Conservation (phyloP, 768 basidiomycete species). For the Tremella fuciformis region DNA sequence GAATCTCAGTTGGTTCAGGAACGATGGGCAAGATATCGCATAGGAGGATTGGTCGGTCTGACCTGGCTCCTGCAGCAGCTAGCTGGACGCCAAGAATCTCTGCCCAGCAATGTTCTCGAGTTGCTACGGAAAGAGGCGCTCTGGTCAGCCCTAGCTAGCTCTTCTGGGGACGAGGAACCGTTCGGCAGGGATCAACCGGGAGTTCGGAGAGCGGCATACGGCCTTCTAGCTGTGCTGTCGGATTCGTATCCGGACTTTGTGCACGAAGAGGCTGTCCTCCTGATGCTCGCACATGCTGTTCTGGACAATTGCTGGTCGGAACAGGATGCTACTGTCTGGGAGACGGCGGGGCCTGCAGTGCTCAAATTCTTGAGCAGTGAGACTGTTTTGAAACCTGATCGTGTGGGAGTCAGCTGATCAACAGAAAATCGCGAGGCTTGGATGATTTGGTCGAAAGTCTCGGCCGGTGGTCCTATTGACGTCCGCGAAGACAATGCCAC, state of each 20-base stretch:
- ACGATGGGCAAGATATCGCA: conserved; percentile 18
- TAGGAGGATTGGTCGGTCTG: conserved; percentile 46
- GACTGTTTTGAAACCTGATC: conserved; percentile 20
- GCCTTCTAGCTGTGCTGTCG: conserved; percentile 57
- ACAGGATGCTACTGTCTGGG: conserved; percentile 66
- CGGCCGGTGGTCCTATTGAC: conserved; percentile 10
- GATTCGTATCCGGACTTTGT: conserved; percentile 56
- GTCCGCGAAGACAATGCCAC: conserved; percentile 9
- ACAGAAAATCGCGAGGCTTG: conserved; percentile 68
- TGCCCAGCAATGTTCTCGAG: conserved; percentile 7
- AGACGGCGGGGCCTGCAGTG: conserved; percentile 67
- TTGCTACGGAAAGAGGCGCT: conserved; percentile 53
- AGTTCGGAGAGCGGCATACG: conserved; percentile 72
- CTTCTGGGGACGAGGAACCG: conserved; percentile 50
- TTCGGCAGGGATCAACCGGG: conserved; percentile 68
- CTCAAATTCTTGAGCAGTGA: conserved; percentile 70
- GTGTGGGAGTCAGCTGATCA: background rate
- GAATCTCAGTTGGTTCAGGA: conserved; percentile 2
- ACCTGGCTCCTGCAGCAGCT: conserved; percentile 41
- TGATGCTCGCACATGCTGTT: conserved; percentile 55
- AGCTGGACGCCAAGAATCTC: conserved; percentile 14
- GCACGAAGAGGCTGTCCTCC: conserved; percentile 49
- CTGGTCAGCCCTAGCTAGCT: conserved; percentile 63
- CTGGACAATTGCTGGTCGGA: conserved; percentile 59
- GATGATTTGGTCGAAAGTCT: conserved; percentile 53